Percentiles rank a stretch among this genome's conserved stretches.
phyloP scores from a whole-genome alignment of 176 grass and related monocot species.

The Ampelocalamus luodianensis region DNA sequence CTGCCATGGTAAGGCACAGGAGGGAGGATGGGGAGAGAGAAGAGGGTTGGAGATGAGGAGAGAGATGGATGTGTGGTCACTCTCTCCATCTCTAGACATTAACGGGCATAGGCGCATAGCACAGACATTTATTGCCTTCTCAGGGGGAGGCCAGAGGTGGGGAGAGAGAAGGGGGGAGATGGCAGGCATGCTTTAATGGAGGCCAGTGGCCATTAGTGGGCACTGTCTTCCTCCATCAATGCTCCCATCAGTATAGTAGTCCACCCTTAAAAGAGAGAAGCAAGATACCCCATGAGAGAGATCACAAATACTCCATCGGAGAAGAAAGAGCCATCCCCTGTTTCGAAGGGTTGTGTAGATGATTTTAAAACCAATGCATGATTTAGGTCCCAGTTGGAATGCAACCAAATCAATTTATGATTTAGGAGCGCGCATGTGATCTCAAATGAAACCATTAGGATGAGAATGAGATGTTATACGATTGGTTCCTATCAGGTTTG shows the following conservation, averaged over 20 bases:
- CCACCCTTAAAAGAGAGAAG: background rate
- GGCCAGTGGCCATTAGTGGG: slow-evolving; percentile 60
- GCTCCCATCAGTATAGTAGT: slow-evolving; percentile 22
- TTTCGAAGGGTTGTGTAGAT: background rate
- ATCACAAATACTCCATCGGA: background rate
- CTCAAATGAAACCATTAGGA: background rate
- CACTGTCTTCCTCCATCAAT: slow-evolving; percentile 54
- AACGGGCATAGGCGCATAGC: slow-evolving; percentile 56
- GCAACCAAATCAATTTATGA: background rate
- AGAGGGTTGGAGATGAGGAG: background rate
- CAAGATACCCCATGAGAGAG: background rate
- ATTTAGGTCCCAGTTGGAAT: no score
- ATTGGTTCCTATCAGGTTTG: background rate
- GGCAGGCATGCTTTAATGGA: slow-evolving; percentile 61
- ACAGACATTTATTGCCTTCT: slow-evolving; percentile 53
- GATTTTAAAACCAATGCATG: no score
- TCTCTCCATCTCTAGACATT: slow-evolving; percentile 49
- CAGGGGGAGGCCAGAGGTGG: slow-evolving; percentile 34
- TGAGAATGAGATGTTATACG: background rate
- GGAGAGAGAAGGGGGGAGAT: slow-evolving; percentile 28
- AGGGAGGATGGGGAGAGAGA: background rate
- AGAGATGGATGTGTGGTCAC: slow-evolving; percentile 24
- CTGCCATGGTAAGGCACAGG: slow-evolving; percentile 18
- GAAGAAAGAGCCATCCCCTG: background rate
- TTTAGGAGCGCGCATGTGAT: background rate